phyloP scores from a whole-genome alignment of 228 moss, liverwort and hornwort species.

The Sphagnum fallax region DNA sequence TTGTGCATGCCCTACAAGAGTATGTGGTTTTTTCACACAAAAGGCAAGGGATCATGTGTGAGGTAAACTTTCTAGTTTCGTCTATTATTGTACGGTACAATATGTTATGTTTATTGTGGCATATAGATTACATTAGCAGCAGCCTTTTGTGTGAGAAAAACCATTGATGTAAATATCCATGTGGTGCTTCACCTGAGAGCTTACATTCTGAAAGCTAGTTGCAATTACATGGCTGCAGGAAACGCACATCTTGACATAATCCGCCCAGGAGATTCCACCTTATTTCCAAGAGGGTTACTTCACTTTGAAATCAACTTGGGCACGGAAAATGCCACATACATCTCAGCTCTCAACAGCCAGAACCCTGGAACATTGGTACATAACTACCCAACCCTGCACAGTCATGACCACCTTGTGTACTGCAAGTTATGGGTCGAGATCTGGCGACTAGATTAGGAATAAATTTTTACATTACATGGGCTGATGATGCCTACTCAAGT shows the following conservation, averaged over 20 bases:
- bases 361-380: slow-evolving; percentile 28
- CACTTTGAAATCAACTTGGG: slow-evolving; percentile 32
- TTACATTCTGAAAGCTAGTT: neutral
- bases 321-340: slow-evolving; percentile 9
- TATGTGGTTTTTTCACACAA: too few species aligned
- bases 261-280: slow-evolving; percentile 16
- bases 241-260: slow-evolving; percentile 14
- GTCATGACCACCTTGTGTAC: neutral
- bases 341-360: slow-evolving; percentile 34
- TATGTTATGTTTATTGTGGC: too few species aligned
- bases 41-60: too few species aligned
- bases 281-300: slow-evolving; percentile 28
- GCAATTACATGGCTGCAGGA: slow-evolving; percentile 5
- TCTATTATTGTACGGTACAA: too few species aligned
- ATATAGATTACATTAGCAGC: too few species aligned
- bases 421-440: neutral
- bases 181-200: too few species aligned
- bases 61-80: too few species aligned
- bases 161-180: too few species aligned
- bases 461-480: too few species aligned
- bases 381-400: neutral
- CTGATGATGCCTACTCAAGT: too few species aligned
- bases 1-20: neutral
- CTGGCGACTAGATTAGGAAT: neutral
- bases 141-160: too few species aligned